Base-by-base conservation (phyloP, 352 stramenopile genomes). In the Phytopythium vexans region DNA sequence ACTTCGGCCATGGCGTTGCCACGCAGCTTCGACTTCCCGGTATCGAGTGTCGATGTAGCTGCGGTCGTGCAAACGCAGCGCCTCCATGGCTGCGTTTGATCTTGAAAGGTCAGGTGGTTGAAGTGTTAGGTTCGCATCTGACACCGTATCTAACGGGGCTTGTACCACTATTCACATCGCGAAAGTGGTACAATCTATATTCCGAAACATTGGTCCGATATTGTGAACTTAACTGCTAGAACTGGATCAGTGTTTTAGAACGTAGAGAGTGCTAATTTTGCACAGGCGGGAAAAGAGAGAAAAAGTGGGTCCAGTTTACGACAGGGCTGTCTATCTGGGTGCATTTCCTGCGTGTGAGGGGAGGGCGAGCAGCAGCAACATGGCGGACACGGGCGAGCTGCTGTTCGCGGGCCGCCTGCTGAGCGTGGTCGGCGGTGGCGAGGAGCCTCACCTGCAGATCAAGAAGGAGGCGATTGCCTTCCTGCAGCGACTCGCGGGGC, bases 391-490 rank as follows among this genome's bases (percentile, higher is more conserved):
- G n/a, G 64, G 48, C 37, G 62, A 74, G 33, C 51, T 90, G 58
- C 71, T 93, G 40, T 93, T 87, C 50, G 79, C 74, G 6, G 81
- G 81, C 9, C 70, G 65, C 3, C 54, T 93, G 42, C 69, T 93
- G 61, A 78, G 66, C 43, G 58, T 89, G 52, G 71, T 68, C 44
- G 52, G 60, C 9, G 66, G 65, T 11, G 67, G 66, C 11, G 59
- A 49, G n/a, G 64, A 33, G 5, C 43, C 43, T 12, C 62, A 77
- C 39, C 71, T 92, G 48, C 77, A 92, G 61, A 80, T 92, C 43
- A 61, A 93, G 51, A 74, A 82, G 47, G 73, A 86, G 9, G 71
- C 83, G 14, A 80, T 92, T 10, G 76, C 66, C 6, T 92, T 92
- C 54, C 66, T 93, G 10, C 78, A 92, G 66, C 72, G 72, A 10